Conservation (phyloP, 306 rosid species). For the Vachellia pachyceras region DNA sequence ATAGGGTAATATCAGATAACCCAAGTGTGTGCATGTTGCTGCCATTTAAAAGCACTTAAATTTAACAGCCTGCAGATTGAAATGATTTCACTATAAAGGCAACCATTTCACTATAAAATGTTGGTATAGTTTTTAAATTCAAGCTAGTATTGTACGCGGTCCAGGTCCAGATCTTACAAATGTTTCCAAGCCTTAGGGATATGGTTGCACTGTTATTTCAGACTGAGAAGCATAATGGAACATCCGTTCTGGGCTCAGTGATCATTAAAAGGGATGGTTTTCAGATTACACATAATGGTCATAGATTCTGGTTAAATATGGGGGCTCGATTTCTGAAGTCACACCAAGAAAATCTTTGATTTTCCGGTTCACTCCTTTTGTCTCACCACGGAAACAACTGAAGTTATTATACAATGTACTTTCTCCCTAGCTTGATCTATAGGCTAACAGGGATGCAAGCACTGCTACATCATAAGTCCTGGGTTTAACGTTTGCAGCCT, state of each 20-base stretch:
- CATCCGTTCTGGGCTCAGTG: conserved; percentile 9
- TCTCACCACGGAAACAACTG: background rate
- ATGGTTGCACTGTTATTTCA: background rate
- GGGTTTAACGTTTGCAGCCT: background rate
- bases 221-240: conserved; percentile 1
- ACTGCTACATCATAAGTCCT: conserved; percentile 3
- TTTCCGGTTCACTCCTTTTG: conserved; percentile 8
- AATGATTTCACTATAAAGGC: conserved; percentile 23
- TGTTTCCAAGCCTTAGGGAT: conserved; percentile 1
- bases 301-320: background rate
- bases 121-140: conserved; percentile 3
- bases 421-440: background rate
- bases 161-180: conserved; percentile 1
- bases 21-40: background rate
- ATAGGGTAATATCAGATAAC: background rate
- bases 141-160: background rate
- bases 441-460: background rate
- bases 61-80: conserved; percentile 12
- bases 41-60: conserved; percentile 19
- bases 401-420: background rate
- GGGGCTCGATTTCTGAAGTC: conserved; percentile 10
- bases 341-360: conserved; percentile 7
- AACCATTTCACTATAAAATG: conserved; percentile 11
- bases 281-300: background rate
- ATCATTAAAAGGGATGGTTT: background rate